Conservation (phyloP, 768 basidiomycete genomes). For the Lactifluus pinguis region DNA sequence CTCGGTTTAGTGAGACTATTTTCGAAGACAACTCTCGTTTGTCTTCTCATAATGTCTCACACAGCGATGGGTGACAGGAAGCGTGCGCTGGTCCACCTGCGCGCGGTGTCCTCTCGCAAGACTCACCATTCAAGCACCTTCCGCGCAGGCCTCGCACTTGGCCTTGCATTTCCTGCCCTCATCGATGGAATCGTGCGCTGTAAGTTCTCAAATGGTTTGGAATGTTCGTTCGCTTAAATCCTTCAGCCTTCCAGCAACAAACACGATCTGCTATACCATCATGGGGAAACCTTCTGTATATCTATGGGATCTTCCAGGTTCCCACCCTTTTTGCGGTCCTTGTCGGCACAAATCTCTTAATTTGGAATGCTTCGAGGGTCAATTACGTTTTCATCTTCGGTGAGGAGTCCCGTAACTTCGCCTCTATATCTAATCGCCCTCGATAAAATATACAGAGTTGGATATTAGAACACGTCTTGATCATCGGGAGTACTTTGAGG, state of each 20-base stretch:
- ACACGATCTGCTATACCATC: constrained; percentile 49
- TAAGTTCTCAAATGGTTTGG: constrained; percentile 27
- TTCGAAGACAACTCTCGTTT: background rate
- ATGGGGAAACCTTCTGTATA: constrained; percentile 65
- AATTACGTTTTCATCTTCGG: constrained; percentile 94
- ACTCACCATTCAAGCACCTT: constrained; percentile 67
- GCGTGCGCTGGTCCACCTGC: constrained; percentile 58
- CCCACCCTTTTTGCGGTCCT: constrained; percentile 69
- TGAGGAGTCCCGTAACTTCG: constrained; percentile 25
- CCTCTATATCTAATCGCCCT: background rate
- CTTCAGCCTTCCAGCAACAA: constrained; percentile 44
- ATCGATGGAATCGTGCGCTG: constrained; percentile 54
- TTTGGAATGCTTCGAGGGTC: constrained; percentile 68
- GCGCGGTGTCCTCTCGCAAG: constrained; percentile 40
- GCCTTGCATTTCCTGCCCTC: constrained; percentile 62
- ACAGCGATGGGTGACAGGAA: constrained; percentile 66
- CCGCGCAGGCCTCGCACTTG: constrained; percentile 63
- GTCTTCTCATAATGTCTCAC: background rate
- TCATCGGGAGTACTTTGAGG: constrained; percentile 67
- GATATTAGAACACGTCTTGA: constrained; percentile 32
- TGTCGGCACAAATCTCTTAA: constrained; percentile 72
- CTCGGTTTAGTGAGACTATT: constrained; percentile 55
- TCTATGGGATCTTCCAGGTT: constrained; percentile 68
- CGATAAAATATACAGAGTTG: constrained; percentile 1
- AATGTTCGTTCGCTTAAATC: background rate